phyloP scores from a whole-genome alignment of 2,329 filamentous ascomycete genomes.

The Aspergillus glaucus region DNA sequence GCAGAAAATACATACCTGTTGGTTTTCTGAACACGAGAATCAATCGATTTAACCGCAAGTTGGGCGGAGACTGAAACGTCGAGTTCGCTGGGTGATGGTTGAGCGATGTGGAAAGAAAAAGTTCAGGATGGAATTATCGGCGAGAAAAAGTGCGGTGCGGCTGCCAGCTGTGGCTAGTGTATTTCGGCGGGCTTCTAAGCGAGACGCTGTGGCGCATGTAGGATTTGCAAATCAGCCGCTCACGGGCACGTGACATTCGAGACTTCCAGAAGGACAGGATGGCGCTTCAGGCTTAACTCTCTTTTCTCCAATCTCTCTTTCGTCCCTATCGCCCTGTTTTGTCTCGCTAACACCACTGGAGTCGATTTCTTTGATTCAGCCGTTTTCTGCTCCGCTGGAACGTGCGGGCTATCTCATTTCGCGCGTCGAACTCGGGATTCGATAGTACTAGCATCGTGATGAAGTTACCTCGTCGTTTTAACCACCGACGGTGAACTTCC shows the following conservation, averaged over 20 bases:
- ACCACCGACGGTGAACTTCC: constrained; percentile 33
- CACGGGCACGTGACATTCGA: constrained; percentile 19
- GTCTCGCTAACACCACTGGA: background rate
- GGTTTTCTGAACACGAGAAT: constrained; percentile 49
- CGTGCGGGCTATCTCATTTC: background rate
- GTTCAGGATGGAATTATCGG: constrained; percentile 23
- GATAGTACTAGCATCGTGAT: constrained; percentile 31
- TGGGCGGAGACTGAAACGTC: constrained; percentile 99
- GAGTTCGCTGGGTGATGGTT: constrained; percentile 56
- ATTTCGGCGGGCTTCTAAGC: constrained; percentile 27
- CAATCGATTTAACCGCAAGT: constrained; percentile 99
- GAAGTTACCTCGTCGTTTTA: constrained; percentile 32
- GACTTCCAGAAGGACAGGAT: constrained; percentile 19
- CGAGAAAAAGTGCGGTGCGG: constrained; percentile 34
- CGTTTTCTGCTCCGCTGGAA: background rate
- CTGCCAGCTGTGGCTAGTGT: constrained; percentile 29
- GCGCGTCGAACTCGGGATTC: constrained; percentile 6
- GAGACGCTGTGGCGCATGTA: constrained; percentile 26
- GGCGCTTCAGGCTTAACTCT: constrained; percentile 8
- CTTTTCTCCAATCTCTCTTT: constrained; percentile 7
- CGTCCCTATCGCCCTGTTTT: background rate
- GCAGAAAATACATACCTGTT: constrained; percentile 17
- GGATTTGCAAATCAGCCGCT: background rate
- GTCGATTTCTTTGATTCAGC: background rate
- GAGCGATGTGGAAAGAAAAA: constrained; percentile 25